phyloP scores from a whole-genome alignment of 2,329 filamentous ascomycete species.

The Colletotrichum aenigma region DNA sequence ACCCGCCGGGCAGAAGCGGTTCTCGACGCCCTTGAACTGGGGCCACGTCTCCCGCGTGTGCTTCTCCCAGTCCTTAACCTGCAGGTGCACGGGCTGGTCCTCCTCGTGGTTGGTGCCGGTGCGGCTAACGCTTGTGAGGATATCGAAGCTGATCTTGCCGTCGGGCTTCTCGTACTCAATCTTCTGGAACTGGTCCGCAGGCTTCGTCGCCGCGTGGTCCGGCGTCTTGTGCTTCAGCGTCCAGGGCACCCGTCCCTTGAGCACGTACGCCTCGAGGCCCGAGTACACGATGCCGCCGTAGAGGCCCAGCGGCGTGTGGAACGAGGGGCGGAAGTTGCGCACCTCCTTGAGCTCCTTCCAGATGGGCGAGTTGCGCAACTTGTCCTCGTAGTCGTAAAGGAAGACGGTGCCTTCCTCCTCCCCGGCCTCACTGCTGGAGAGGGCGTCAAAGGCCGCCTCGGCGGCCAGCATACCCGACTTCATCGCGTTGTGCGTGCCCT shows the following conservation, averaged over 20 bases:
- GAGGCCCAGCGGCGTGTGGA: constrained; percentile 84
- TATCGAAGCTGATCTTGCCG: constrained; percentile 93
- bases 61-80: constrained; percentile 93
- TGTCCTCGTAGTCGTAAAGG: constrained; percentile 91
- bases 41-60: constrained; percentile 86
- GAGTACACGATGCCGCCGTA: constrained; percentile 93
- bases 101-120: constrained; percentile 99
- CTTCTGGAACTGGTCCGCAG: constrained; percentile 79
- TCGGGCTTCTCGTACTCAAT: constrained; percentile 98
- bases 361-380: constrained; percentile 82
- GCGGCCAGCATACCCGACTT: constrained; percentile 96
- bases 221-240: constrained; percentile 83
- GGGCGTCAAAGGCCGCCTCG: constrained; percentile 83
- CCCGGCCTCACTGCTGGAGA: constrained; percentile 46
- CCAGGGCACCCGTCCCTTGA: constrained; percentile 89
- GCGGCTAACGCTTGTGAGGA: constrained; percentile 90
- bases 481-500: constrained; percentile 98
- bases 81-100: constrained; percentile 94
- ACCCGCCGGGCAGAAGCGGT: constrained; percentile 94
- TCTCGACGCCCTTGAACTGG: constrained; percentile 89
- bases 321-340: constrained; percentile 96
- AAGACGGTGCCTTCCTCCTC: constrained; percentile 75
- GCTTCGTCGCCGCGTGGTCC: constrained; percentile 80
- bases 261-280: constrained; percentile 85
- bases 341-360: constrained; percentile 96